phyloP scores from a whole-genome alignment of 2,329 filamentous ascomycete species.

The Cladosporium oxysporum region DNA sequence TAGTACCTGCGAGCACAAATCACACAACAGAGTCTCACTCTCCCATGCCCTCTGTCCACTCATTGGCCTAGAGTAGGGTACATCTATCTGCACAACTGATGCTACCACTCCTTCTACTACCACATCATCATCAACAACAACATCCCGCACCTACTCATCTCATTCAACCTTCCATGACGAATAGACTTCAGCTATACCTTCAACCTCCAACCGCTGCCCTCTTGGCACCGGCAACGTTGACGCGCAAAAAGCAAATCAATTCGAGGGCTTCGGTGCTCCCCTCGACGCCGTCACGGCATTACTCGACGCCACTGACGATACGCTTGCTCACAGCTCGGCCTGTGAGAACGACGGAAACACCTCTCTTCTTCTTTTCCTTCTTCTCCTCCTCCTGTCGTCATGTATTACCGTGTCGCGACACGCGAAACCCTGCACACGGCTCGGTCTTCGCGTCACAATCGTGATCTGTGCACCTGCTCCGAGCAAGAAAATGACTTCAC shows the following conservation, averaged over 20 bases:
- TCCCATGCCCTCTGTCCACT: background rate
- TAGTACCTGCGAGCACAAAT: background rate
- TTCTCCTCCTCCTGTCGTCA: background rate
- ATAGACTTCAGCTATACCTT: constrained; percentile 11
- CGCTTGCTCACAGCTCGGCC: background rate
- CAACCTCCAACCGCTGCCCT: background rate
- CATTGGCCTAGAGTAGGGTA: background rate
- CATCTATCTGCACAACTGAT: too few relatives aligned
- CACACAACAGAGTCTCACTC: background rate
- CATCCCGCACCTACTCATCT: background rate
- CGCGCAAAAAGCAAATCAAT: background rate
- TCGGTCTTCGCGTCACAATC: background rate
- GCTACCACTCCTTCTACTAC: background rate
- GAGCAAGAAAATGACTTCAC: constrained; percentile 1
- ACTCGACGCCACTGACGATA: constrained; percentile 1
- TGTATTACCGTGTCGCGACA: background rate
- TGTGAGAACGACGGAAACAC: background rate
- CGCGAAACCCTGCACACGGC: background rate
- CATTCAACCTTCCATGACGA: background rate
- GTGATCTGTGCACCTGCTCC: background rate
- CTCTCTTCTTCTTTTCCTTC: too few relatives aligned
- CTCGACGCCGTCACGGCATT: constrained; percentile 1
- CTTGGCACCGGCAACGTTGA: background rate
- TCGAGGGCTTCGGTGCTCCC: background rate
- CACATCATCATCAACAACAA: background rate